Conservation (phyloP, 2,329 filamentous ascomycete species). For the Fusarium piperis region DNA sequence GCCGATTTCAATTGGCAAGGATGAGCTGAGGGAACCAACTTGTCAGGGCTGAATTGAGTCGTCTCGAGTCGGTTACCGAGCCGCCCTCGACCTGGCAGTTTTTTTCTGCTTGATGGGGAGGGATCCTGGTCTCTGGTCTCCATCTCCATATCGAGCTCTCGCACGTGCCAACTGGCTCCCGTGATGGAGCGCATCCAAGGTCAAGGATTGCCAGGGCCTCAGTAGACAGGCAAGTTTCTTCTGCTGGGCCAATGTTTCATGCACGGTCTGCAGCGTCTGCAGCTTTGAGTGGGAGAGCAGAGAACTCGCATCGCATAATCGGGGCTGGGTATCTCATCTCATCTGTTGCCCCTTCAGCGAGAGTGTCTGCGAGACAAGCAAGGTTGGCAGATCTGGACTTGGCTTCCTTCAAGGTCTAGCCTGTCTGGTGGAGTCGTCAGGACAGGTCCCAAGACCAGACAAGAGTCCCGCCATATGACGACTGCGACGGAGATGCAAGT, state of each 20-base stretch:
- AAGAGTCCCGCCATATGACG: conserved; percentile 21
- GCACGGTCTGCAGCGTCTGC: background rate
- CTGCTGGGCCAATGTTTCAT: background rate
- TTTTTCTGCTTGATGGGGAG: conserved; percentile 1
- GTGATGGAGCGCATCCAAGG: conserved; percentile 2
- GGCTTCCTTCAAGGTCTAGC: background rate
- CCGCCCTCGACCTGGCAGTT: conserved; percentile 1
- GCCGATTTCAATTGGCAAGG: conserved; percentile 8
- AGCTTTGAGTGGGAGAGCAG: background rate
- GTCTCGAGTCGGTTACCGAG: conserved; percentile 21
- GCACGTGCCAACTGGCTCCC: conserved; percentile 36
- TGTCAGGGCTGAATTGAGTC: conserved; percentile 8
- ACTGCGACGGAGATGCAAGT: background rate
- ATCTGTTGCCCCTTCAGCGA: background rate
- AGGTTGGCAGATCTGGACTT: conserved; percentile 14
- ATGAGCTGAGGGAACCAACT: background rate
- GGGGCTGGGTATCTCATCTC: background rate
- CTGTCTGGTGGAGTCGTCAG: conserved; percentile 10
- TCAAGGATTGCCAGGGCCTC: conserved; percentile 14
- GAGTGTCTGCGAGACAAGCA: background rate
- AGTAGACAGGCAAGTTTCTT: background rate
- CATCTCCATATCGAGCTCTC: conserved; percentile 28
- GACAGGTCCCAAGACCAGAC: conserved; percentile 23
- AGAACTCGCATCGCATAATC: background rate
- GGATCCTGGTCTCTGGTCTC: conserved; percentile 7